A percentile compares a stretch with the other conserved stretches of the same genome.
phyloP scores from a whole-genome alignment of 345 rosid species.

The Populus nigra region DNA sequence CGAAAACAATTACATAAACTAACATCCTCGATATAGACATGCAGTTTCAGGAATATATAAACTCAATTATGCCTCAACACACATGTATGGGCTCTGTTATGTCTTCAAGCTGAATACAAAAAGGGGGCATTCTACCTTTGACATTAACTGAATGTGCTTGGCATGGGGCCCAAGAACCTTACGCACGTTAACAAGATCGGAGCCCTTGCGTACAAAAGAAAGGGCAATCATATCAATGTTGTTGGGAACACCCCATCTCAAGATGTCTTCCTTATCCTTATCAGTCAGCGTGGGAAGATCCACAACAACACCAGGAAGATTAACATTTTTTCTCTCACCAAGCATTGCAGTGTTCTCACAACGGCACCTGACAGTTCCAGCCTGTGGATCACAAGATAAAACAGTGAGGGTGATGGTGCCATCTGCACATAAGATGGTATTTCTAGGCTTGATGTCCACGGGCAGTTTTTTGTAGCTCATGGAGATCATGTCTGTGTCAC shows the following conservation, averaged over 20 bases:
- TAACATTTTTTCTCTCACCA: slow-evolving; percentile 92
- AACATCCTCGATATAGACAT: background rate
- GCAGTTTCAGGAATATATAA: background rate
- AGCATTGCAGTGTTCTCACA: slow-evolving; percentile 79
- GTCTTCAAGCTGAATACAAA: background rate
- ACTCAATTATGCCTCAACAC: background rate
- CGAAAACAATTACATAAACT: background rate
- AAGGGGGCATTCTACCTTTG: slow-evolving; percentile 53
- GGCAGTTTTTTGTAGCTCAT: slow-evolving; percentile 92
- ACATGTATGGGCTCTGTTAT: background rate
- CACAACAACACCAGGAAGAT: slow-evolving; percentile 89
- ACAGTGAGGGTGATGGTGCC: slow-evolving; percentile 79
- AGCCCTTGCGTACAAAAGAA: slow-evolving; percentile 90
- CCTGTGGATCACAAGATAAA: slow-evolving; percentile 57
- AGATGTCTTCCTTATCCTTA: slow-evolving; percentile 83
- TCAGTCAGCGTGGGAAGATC: slow-evolving; percentile 89
- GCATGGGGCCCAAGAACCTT: slow-evolving; percentile 81
- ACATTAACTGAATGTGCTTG: slow-evolving; percentile 70
- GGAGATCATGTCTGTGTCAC: slow-evolving; percentile 59
- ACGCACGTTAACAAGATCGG: slow-evolving; percentile 82
- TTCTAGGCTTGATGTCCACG: slow-evolving; percentile 69
- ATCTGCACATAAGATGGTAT: slow-evolving; percentile 75
- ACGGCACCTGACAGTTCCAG: slow-evolving; percentile 82
- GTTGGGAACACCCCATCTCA: slow-evolving; percentile 85
- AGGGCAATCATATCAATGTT: slow-evolving; percentile 84